These are phyloP conservation scores for Acacia concinna DNA, from an alignment of 331 rosid genomes.

Conservation along the genomic window DNA sequence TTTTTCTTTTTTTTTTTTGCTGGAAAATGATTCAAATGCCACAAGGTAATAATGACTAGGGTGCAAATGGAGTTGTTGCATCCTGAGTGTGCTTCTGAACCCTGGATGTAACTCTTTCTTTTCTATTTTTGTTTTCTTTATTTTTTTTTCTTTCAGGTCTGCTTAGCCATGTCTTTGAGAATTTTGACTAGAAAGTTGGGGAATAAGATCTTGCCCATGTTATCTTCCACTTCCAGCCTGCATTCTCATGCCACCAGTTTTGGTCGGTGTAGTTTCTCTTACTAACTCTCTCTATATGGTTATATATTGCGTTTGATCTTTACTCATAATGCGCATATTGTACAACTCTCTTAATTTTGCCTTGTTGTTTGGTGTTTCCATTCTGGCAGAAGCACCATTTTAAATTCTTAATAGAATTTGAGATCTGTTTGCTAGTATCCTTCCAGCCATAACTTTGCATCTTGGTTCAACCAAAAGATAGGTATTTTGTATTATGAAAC, in stretches of 20 bases:
- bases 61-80: neutral
- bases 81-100: neutral
- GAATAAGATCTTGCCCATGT: conserved; percentile 48
- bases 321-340: neutral
- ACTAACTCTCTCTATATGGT: neutral
- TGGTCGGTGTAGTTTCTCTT: conserved; percentile 52
- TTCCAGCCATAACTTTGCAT: neutral
- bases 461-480: neutral
- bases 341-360: neutral
- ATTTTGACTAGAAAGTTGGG: conserved; percentile 49
- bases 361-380: neutral
- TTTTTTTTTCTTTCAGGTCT: conserved; percentile 16
- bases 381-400: neutral
- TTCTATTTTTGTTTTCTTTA: neutral
- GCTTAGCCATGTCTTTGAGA: conserved; percentile 62
- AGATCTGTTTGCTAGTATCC: neutral
- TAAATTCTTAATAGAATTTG: neutral
- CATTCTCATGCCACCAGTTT: conserved; percentile 98
- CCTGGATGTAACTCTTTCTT: neutral
- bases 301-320: neutral
- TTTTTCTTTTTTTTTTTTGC: neutral
- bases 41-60: neutral
- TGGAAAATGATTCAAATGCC: neutral
- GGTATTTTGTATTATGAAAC: neutral
- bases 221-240: conserved; percentile 52